These are phyloP conservation scores for Gossypium lobatum DNA, from an alignment of 441 rosid species.

Conservation along the genomic window DNA sequence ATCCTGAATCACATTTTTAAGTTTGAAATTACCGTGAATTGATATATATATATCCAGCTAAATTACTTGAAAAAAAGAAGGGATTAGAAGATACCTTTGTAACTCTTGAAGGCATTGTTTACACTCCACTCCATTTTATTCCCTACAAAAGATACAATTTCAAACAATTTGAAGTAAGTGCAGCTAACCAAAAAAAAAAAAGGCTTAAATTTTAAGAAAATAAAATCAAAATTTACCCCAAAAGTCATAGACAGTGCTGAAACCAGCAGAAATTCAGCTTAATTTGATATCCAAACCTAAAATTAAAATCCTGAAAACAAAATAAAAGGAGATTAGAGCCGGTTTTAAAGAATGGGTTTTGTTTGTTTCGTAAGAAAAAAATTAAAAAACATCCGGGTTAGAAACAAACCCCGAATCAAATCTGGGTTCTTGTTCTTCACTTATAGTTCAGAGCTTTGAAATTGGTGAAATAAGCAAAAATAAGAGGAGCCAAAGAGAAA, in stretches of 20 bases:
- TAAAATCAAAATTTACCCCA: neutral
- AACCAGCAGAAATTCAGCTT: neutral
- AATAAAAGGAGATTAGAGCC: neutral
- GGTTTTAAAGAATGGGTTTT: neutral
- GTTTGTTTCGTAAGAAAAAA: neutral
- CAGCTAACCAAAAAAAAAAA: neutral
- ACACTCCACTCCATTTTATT: conserved; percentile 76
- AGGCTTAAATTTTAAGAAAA: neutral
- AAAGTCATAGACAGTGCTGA: conserved; percentile 20
- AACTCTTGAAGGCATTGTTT: conserved; percentile 63
- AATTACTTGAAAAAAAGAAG: neutral
- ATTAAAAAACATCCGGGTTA: neutral
- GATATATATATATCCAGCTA: neutral
- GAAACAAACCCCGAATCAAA: conserved; percentile 4
- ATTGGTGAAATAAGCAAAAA: conserved; percentile 1
- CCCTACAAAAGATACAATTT: conserved; percentile 14
- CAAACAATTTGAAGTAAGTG: neutral
- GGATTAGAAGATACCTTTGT: conserved; percentile 47
- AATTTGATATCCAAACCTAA: neutral
- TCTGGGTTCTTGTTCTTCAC: neutral
- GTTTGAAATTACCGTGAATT: neutral
- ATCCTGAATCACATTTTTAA: neutral
- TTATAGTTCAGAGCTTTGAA: neutral
- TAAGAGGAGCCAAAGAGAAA: conserved; percentile 2
- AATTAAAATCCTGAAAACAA: conserved; percentile 1